Conservation (phyloP, 768 basidiomycete genomes). For the Rhizopogon sp. region DNA sequence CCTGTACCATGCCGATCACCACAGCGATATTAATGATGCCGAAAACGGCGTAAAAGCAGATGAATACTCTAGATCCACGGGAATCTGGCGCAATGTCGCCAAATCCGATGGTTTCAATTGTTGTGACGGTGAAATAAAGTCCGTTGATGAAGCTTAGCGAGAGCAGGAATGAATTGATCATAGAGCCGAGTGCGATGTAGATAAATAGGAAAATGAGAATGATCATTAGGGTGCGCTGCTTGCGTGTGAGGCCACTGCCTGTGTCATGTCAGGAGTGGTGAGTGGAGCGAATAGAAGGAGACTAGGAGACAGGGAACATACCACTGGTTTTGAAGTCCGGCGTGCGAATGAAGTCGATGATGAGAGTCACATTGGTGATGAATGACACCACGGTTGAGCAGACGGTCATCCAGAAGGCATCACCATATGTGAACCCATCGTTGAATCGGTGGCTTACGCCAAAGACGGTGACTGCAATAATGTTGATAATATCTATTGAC, state of each 20-base stretch:
- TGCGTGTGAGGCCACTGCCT: slow-evolving; percentile 79
- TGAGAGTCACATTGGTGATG: slow-evolving; percentile 62
- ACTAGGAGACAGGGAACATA: slow-evolving; percentile 18
- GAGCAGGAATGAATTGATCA: slow-evolving; percentile 48
- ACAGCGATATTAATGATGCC: slow-evolving; percentile 64
- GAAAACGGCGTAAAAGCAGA: slow-evolving; percentile 50
- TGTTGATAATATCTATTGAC: slow-evolving; percentile 61
- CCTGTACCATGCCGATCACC: slow-evolving; percentile 59
- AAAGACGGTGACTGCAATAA: slow-evolving; percentile 52
- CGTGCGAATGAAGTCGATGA: slow-evolving; percentile 55
- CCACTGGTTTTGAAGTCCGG: slow-evolving; percentile 63
- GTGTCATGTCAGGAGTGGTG: background rate
- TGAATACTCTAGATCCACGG: slow-evolving; percentile 51
- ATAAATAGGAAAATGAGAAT: slow-evolving; percentile 68
- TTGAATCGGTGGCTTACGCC: slow-evolving; percentile 55
- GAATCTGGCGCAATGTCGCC: slow-evolving; percentile 64
- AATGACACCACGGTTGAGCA: slow-evolving; percentile 67
- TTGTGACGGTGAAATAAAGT: slow-evolving; percentile 72
- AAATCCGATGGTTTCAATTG: slow-evolving; percentile 72
- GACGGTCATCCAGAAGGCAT: slow-evolving; percentile 73
- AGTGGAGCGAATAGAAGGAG: background rate
- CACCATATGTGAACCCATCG: slow-evolving; percentile 66
- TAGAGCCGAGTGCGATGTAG: slow-evolving; percentile 71
- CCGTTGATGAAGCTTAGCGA: slow-evolving; percentile 62
- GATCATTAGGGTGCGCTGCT: slow-evolving; percentile 76